phyloP scores from a whole-genome alignment of 2,329 filamentous ascomycete species.

The Pestalotiopsis sp. region DNA sequence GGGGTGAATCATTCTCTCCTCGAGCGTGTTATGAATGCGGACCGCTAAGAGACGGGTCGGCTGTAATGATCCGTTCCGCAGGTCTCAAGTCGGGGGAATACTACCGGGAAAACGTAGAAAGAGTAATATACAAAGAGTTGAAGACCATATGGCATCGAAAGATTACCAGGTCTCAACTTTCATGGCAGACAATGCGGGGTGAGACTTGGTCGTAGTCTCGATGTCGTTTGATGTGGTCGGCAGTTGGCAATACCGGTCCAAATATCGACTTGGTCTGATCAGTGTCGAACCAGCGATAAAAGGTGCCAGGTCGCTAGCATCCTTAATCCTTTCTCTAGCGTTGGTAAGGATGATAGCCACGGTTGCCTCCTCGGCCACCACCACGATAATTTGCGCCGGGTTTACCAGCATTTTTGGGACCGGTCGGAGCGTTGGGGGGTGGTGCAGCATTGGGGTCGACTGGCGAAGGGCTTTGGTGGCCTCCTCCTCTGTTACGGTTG shows the following conservation, averaged over 20 bases:
- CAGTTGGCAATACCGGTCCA: not conserved
- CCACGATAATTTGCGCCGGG: conserved; percentile 93
- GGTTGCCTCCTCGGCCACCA: conserved; percentile 74
- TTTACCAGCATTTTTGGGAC: conserved; percentile 91
- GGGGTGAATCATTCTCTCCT: not conserved
- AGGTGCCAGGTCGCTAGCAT: not conserved
- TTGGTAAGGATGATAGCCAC: conserved; percentile 81
- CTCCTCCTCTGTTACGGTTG: conserved; percentile 38
- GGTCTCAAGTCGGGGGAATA: not conserved
- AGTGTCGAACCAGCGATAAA: not conserved
- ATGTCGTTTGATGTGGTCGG: not conserved
- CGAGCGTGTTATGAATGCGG: not conserved
- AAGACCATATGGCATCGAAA: not conserved
- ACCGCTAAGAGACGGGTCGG: not conserved
- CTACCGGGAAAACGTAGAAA: not conserved
- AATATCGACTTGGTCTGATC: not conserved
- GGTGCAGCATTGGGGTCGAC: conserved; percentile 60
- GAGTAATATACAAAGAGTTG: not conserved
- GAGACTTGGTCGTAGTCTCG: not conserved
- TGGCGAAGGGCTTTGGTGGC: conserved; percentile 41
- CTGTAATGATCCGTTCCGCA: not conserved
- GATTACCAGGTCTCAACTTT: not conserved
- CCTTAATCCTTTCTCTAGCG: conserved; percentile 3
- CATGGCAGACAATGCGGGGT: not conserved
- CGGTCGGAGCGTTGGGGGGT: conserved; percentile 86